Conservation (phyloP, 2,329 filamentous ascomycete genomes). For the Xylariaceae sp. region DNA sequence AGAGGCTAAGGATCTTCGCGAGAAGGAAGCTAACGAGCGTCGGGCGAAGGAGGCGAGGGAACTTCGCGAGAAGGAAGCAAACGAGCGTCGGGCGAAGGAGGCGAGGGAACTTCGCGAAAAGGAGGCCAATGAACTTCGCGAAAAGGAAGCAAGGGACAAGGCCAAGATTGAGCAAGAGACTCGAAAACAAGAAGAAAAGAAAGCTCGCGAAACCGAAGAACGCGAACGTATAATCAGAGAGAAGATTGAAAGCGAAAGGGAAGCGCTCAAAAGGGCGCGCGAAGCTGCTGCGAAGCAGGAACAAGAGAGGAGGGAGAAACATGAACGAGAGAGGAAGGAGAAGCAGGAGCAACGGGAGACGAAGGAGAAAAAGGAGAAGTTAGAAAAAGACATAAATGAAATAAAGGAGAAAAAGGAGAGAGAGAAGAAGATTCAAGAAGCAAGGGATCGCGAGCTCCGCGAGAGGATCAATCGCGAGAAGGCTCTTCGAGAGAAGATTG, state of each 20-base stretch:
- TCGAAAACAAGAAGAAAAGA: conserved; percentile 37
- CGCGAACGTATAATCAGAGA: conserved; percentile 13
- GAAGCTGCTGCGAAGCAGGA: conserved; percentile 32
- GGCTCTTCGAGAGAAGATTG: conserved; percentile 20
- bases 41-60: conserved; percentile 32
- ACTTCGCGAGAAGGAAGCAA: conserved; percentile 27
- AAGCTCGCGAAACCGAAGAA: conserved; percentile 36
- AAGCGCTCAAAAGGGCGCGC: conserved; percentile 34
- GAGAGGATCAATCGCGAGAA: conserved; percentile 20
- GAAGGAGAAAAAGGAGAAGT: conserved; percentile 36
- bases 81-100: conserved; percentile 31
- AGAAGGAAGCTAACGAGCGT: conserved; percentile 33
- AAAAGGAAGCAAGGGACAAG: conserved; percentile 32
- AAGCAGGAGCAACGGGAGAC: conserved; percentile 35
- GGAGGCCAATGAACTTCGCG: conserved; percentile 28
- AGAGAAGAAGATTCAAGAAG: conserved; percentile 25
- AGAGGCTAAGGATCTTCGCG: conserved; percentile 35
- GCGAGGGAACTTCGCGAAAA: conserved; percentile 31
- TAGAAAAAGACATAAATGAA: conserved; percentile 9
- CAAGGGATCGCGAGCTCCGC: conserved; percentile 35
- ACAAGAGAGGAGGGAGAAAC: conserved; percentile 42
- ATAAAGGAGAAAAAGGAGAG: conserved; percentile 15
- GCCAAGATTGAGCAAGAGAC: conserved; percentile 33
- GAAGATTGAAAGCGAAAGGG: conserved; percentile 30
- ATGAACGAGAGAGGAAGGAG: conserved; percentile 34